These are phyloP conservation scores for Tylopilus intermedius DNA, from an alignment of 768 basidiomycete species.

Conservation along the genomic window DNA sequence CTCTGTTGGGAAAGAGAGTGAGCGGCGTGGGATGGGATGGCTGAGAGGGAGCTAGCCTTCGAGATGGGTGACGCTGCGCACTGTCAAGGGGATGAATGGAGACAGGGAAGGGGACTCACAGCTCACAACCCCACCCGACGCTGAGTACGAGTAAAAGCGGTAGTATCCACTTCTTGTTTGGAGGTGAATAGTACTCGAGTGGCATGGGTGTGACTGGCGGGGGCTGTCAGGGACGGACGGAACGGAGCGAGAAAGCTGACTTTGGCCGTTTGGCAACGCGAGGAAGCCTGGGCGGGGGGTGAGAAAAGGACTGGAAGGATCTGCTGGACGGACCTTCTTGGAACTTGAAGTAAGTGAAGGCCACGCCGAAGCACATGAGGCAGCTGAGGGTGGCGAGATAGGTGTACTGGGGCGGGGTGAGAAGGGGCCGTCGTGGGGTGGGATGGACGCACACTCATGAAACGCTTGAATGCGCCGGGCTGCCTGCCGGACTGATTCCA, in stretches of 20 bases:
- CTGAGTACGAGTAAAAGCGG: constrained; percentile 70
- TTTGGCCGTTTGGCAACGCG: constrained; percentile 4
- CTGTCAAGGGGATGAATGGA: constrained; percentile 2
- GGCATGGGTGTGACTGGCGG: constrained; percentile 54
- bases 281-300: constrained; percentile 14
- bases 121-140: constrained; percentile 70
- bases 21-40: constrained; percentile 3
- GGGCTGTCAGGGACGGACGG: constrained; percentile 3
- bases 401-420: constrained; percentile 54
- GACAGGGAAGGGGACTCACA: constrained; percentile 38
- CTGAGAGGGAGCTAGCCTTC: constrained; percentile 48
- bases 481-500: constrained; percentile 68
- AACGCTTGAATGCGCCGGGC: constrained; percentile 79
- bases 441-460: constrained; percentile 72
- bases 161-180: constrained; percentile 51
- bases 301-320: not conserved
- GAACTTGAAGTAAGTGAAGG: constrained; percentile 64
- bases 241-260: constrained; percentile 5
- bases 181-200: constrained; percentile 42
- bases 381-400: constrained; percentile 68
- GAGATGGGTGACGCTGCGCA: constrained; percentile 65
- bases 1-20: constrained; percentile 39
- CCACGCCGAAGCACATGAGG: constrained; percentile 58
- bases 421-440: not conserved
- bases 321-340: constrained; percentile 50